Evolutionary conservation across 1,284 basidiomycete genomes (phyloP).

Genomic region (Melampsora larici-populina): DNA sequence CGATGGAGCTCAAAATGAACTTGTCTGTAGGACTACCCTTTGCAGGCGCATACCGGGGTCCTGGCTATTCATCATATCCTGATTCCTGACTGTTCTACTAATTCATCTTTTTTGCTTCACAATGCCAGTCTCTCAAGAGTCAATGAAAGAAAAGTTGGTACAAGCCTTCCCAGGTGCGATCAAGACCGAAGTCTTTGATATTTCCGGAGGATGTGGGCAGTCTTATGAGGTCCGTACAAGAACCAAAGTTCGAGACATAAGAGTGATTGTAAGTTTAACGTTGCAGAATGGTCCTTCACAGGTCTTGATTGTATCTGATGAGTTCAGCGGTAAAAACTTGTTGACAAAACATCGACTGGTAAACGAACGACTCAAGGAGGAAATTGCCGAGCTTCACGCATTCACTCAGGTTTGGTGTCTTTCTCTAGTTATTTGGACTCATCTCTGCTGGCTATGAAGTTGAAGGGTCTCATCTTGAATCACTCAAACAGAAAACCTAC

Average conservation of each 20-base stretch:
- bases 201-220: constrained; percentile 40
- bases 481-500: constrained; percentile 13
- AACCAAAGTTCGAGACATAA: not conserved
- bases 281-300: not conserved
- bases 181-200: constrained; percentile 33
- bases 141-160: constrained; percentile 15
- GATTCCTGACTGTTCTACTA: too few species aligned
- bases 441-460: not conserved
- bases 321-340: constrained; percentile 28
- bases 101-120: not conserved
- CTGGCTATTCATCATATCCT: too few species aligned
- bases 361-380: constrained; percentile 25
- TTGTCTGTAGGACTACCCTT: too few species aligned
- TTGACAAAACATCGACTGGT: constrained; percentile 35
- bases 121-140: constrained; percentile 32
- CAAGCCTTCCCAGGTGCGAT: constrained; percentile 21
- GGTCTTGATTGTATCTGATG: constrained; percentile 36
- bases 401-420: constrained; percentile 26
- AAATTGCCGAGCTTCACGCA: constrained; percentile 32
- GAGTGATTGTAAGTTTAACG: not conserved
- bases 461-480: not conserved
- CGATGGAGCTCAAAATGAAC: too few species aligned
- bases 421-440: not conserved
- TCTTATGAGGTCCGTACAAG: constrained; percentile 26
- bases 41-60: too few species aligned